Base-by-base conservation (phyloP, 2,329 filamentous ascomycete genomes). In the Zymoseptoria pseudotritici region DNA sequence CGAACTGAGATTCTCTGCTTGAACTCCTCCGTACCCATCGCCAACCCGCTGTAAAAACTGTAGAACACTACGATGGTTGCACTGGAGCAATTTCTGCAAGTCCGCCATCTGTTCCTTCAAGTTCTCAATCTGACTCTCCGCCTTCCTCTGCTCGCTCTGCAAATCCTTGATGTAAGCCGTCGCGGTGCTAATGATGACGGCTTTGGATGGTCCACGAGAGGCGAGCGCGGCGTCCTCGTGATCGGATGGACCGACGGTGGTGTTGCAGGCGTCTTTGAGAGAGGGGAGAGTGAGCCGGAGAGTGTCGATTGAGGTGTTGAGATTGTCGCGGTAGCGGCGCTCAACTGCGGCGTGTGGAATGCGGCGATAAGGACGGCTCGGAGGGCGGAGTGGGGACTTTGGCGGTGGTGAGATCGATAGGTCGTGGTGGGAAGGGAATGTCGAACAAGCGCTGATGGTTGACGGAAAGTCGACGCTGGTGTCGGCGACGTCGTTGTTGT, bases 121-220 rank as follows among this genome's bases (percentile, higher is more conserved):
- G 9, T 73, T 57, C 54, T 71, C 67, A 26, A 78, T 76, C 61
- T 76, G 74, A 9, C 77, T 73, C 1, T 71, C 67, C 6, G 77
- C 63, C 20, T 65, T 66, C 61, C 74, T 72, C 67, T 75, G 74
- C 58, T 78, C 76, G 26, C 73, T 74, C 62, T 78, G 75, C 62
- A 77, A 71, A 58, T 77, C 74, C 66, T 78, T 76, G 70, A 79
- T 78, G 67, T 78, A 76, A 8, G 76, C 74, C 21, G 76, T 77
- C 20, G 77, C 77, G 1, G 74, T 77, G 10, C 75, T 75, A 29
- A 79, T 71, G 56, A 79, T 76, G 56, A 78, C 75, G 19, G 77
- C 76, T 65, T 79, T 79, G 61, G 71, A 74, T 5, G 67, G 67
- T 11, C 76, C 69, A 61, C 77, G 76, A 5, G 73, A 73, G 13